A percentile compares a stretch with the other conserved stretches of the same genome.
These are phyloP conservation scores for Plasmodium yoelii DNA, from an alignment of 169 alveolate genomes.

Conservation along the genomic window DNA sequence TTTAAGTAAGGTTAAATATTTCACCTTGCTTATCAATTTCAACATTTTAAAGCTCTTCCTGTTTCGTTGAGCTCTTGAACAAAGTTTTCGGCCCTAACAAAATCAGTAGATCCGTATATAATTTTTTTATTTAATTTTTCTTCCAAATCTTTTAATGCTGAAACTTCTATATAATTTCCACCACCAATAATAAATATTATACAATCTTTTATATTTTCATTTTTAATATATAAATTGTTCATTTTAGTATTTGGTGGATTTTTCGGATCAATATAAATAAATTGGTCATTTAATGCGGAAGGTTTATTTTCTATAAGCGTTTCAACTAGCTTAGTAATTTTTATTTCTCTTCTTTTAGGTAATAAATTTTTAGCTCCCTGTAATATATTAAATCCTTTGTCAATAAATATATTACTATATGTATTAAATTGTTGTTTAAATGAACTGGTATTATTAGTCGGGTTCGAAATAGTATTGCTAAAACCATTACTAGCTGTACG, in stretches of 20 bases:
- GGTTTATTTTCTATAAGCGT: constrained; percentile 79
- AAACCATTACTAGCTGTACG: constrained; percentile 35
- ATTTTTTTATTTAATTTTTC: constrained; percentile 79
- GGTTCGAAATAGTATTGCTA: neutral
- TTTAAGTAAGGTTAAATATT: too few relatives aligned
- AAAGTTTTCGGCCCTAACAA: constrained; percentile 79
- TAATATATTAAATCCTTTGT: constrained; percentile 79
- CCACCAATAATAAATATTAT: constrained; percentile 88
- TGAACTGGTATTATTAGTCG: constrained; percentile 58
- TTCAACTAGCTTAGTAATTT: constrained; percentile 85
- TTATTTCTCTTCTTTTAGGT: constrained; percentile 82
- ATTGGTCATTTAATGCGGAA: constrained; percentile 76
- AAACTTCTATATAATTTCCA: constrained; percentile 87
- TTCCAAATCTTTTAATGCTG: constrained; percentile 84
- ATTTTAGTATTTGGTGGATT: constrained; percentile 21
- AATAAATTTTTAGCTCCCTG: constrained; percentile 80
- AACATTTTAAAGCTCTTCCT: constrained; percentile 19
- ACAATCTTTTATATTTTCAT: constrained; percentile 84
- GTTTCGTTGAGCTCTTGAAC: constrained; percentile 76
- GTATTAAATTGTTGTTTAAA: constrained; percentile 81
- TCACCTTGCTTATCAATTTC: neutral
- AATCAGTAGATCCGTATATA: constrained; percentile 82
- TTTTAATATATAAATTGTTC: constrained; percentile 77
- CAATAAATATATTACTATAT: constrained; percentile 83
- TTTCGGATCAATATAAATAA: constrained; percentile 75